Conservation (phyloP, 2,329 filamentous ascomycete species). For the Tricladium varicosporioides region DNA sequence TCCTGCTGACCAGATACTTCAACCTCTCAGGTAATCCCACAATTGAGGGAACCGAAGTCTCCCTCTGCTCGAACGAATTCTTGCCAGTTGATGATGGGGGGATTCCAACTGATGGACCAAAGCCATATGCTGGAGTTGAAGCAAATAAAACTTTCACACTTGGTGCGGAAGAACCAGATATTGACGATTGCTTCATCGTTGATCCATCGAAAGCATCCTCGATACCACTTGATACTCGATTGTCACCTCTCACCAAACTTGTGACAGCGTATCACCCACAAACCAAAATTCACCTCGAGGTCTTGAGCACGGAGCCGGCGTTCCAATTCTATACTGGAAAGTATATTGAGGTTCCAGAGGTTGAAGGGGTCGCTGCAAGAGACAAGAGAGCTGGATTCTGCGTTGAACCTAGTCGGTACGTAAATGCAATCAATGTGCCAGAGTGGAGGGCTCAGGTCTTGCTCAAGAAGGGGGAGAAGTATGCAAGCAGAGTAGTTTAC, state of each 20-base stretch:
- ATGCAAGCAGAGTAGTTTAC: conserved; percentile 80
- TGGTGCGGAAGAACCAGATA: conserved; percentile 61
- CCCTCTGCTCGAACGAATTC: conserved; percentile 59
- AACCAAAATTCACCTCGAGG: conserved; percentile 77
- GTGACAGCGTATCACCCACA: conserved; percentile 71
- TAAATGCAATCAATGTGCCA: conserved; percentile 81
- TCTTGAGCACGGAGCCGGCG: conserved; percentile 86
- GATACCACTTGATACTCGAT: conserved; percentile 50
- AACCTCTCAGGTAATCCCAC: conserved; percentile 56
- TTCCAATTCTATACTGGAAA: conserved; percentile 97
- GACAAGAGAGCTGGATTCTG: conserved; percentile 76
- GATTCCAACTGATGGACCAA: conserved; percentile 69
- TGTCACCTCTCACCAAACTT: conserved; percentile 61
- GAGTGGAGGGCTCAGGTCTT: conserved; percentile 78
- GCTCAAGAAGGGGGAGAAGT: conserved; percentile 80
- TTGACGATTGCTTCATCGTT: conserved; percentile 90
- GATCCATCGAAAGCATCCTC: conserved; percentile 36
- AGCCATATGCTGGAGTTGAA: conserved; percentile 60
- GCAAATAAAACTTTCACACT: conserved; percentile 70
- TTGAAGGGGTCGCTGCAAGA: conserved; percentile 61
- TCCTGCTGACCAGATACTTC: conserved; percentile 53
- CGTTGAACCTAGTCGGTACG: conserved; percentile 86
- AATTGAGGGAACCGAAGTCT: conserved; percentile 60
- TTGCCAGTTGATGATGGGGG: conserved; percentile 70
- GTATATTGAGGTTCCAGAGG: conserved; percentile 72